Conservation (phyloP, 805 yeast species). For the Candida succiphila region DNA sequence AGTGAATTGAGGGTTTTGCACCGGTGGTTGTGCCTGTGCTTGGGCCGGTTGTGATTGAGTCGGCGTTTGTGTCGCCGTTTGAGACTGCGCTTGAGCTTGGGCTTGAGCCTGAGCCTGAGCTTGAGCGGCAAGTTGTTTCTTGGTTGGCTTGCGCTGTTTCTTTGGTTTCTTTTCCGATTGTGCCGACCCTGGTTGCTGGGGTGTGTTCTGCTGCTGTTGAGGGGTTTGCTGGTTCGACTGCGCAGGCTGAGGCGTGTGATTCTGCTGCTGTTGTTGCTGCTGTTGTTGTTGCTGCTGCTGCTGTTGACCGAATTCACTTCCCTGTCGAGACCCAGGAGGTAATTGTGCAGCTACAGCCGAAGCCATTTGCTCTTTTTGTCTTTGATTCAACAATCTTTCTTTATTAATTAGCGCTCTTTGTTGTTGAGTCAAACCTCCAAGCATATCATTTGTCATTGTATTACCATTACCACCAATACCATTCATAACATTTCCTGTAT, state of each 20-base stretch:
- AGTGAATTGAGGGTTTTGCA: constrained; percentile 2
- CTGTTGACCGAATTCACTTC: constrained; percentile 2
- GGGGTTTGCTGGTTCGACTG: constrained; percentile 8
- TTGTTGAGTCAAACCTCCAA: constrained; percentile 19
- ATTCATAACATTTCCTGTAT: not conserved
- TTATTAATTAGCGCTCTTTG: constrained; percentile 18
- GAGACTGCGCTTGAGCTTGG: constrained; percentile 10
- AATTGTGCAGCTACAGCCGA: constrained; percentile 19
- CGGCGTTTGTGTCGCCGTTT: constrained; percentile 3
- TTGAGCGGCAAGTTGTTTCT: constrained; percentile 20
- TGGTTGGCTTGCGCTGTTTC: constrained; percentile 21
- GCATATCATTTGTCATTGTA: constrained; percentile 9
- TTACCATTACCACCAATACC: not conserved
- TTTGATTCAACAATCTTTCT: constrained; percentile 17
- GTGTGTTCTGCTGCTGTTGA: constrained; percentile 5
- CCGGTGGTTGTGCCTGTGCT: constrained; percentile 1
- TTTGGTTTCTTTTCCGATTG: constrained; percentile 11
- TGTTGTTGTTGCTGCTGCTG: constrained; percentile 10
- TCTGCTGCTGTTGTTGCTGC: constrained; percentile 3
- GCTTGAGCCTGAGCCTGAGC: constrained; percentile 12
- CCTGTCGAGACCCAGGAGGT: not conserved
- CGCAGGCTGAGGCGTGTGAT: not conserved
- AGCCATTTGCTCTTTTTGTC: constrained; percentile 23
- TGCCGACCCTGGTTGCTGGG: not conserved
- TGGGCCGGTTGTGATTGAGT: not conserved